Evolutionary conservation across 169 alveolate genomes (phyloP).

Genomic region (Plasmodium chabaudi): DNA sequence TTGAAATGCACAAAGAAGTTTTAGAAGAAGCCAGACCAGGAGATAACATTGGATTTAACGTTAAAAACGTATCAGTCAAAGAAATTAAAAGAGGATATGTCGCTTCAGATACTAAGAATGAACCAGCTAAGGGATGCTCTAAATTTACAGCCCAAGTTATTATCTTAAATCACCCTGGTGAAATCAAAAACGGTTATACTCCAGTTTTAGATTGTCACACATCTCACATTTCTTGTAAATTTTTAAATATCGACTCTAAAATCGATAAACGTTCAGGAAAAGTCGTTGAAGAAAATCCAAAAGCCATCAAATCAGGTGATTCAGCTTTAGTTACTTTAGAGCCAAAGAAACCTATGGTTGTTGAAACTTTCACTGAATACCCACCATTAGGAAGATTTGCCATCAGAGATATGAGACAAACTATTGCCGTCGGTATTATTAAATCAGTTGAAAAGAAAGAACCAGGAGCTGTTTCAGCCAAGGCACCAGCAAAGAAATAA

Average conservation of each 20-base stretch:
- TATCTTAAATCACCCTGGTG: constrained; percentile 98
- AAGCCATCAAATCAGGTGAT: constrained; percentile 96
- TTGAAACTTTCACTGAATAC: constrained; percentile 96
- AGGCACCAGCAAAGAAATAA: constrained; percentile 75
- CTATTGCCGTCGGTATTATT: constrained; percentile 99
- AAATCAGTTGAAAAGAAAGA: constrained; percentile 97
- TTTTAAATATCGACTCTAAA: constrained; percentile 92
- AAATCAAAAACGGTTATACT: constrained; percentile 97
- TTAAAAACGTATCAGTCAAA: constrained; percentile 96
- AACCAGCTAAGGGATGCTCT: constrained; percentile 97
- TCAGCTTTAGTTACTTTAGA: constrained; percentile 96
- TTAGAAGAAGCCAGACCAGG: constrained; percentile 98
- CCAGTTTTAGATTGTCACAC: constrained; percentile 99
- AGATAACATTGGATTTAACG: constrained; percentile 98
- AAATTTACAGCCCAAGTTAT: constrained; percentile 96
- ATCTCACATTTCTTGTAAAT: constrained; percentile 98
- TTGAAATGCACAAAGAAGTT: constrained; percentile 98
- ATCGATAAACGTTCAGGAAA: constrained; percentile 98
- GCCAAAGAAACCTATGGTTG: constrained; percentile 97
- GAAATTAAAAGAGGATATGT: constrained; percentile 97
- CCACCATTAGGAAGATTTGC: constrained; percentile 99
- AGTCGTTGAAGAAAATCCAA: constrained; percentile 96
- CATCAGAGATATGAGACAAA: constrained; percentile 98
- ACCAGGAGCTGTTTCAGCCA: constrained; percentile 88
- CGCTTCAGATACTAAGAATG: constrained; percentile 97